Percentiles rank a stretch among this genome's conserved stretches.
These are phyloP conservation scores for Coniosporium tulheliwenetii DNA, from an alignment of 2,329 filamentous ascomycete species.

Conservation along the genomic window DNA sequence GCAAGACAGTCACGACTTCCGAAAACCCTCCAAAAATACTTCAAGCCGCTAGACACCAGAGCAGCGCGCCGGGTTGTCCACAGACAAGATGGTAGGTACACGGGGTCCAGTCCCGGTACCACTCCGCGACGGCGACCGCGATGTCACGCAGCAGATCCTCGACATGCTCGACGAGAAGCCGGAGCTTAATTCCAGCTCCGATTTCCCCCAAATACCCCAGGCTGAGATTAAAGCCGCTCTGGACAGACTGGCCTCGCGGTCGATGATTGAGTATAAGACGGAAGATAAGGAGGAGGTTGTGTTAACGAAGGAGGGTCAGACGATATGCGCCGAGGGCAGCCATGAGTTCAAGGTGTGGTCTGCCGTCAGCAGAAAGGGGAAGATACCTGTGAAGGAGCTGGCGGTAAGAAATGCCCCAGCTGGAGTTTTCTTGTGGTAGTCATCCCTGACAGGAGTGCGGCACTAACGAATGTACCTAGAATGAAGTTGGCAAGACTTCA, in stretches of 20 bases:
- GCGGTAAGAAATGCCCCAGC: conserved; percentile 17
- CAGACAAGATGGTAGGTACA: conserved; percentile 25
- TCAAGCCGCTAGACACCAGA: no score
- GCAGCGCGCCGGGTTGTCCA: no score
- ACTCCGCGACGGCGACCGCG: conserved; percentile 19
- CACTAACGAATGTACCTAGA: conserved; percentile 17
- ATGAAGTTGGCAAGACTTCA: conserved; percentile 54
- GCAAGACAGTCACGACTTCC: no score
- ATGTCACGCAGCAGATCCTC: conserved; percentile 65
- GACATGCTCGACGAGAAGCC: conserved; percentile 41
- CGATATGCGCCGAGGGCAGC: conserved; percentile 41
- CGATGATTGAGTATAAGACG: conserved; percentile 76
- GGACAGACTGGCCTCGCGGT: conserved; percentile 68
- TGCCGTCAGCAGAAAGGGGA: conserved; percentile 27
- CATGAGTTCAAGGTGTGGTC: conserved; percentile 37
- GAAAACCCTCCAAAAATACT: no score
- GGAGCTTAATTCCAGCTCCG: conserved; percentile 12
- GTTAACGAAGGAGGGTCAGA: conserved; percentile 68
- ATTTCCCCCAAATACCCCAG: conserved; percentile 18
- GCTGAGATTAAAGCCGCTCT: conserved; percentile 64
- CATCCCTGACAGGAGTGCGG: background rate
- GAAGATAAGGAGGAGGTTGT: conserved; percentile 63
- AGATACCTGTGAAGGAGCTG: conserved; percentile 30
- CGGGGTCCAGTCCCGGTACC: conserved; percentile 32
- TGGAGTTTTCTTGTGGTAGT: background rate